phyloP scores from a whole-genome alignment of 768 basidiomycete genomes.

The Mycena galericulata region DNA sequence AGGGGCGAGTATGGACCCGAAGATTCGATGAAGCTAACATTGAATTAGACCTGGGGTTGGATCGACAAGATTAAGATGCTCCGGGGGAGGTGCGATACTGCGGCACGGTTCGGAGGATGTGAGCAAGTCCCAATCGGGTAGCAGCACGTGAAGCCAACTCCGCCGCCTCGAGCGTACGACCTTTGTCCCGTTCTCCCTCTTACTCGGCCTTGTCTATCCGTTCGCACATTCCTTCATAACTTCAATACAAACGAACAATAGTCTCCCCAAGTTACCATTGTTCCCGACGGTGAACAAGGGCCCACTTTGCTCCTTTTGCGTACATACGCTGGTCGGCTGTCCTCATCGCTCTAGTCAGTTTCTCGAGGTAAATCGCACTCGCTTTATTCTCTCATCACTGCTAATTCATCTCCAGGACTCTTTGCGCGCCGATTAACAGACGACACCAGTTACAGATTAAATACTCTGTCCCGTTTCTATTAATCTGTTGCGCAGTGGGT shows the following conservation, averaged over 20 bases:
- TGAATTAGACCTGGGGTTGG: too few relatives aligned
- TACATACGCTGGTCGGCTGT: constrained; percentile 4
- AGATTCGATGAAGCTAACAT: too few relatives aligned
- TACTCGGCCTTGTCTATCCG: background rate
- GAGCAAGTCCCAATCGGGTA: background rate
- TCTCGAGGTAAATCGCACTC: background rate
- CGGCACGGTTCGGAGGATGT: too few relatives aligned
- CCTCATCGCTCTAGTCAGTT: constrained; percentile 11
- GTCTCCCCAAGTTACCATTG: too few relatives aligned
- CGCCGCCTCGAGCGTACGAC: background rate
- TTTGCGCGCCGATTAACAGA: constrained; percentile 1
- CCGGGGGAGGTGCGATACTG: too few relatives aligned
- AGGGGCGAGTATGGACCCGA: too few relatives aligned
- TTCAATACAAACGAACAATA: constrained; percentile 7
- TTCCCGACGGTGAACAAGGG: too few relatives aligned
- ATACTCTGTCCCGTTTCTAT: constrained; percentile 9
- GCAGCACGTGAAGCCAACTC: background rate
- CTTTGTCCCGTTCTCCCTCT: background rate
- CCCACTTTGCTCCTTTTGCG: too few relatives aligned
- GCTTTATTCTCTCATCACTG: background rate
- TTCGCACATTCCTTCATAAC: constrained; percentile 3
- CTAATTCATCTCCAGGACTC: background rate
- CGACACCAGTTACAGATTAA: constrained; percentile 5
- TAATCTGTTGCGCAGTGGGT: constrained; percentile 16
- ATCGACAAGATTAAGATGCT: too few relatives aligned